Conservation (phyloP, 129 eudicot species). For the Helianthus tuberosus region DNA sequence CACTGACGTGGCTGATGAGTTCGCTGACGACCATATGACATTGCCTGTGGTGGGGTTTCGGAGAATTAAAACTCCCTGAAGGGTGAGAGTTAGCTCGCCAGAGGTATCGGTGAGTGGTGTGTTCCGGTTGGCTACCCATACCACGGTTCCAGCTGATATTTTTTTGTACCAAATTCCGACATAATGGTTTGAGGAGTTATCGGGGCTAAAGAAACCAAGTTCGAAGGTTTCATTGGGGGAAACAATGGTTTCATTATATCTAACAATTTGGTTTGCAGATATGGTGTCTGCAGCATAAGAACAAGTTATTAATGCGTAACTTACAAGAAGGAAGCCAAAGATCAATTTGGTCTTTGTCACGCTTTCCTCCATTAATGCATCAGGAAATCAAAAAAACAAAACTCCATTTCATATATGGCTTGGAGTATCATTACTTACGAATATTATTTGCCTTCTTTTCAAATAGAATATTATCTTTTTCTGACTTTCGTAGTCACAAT, state of each 20-base stretch:
- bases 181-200: conserved; percentile 10
- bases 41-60: background rate
- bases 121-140: conserved; percentile 22
- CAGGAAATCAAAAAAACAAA: no score
- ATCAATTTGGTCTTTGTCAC: background rate
- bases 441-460: no score
- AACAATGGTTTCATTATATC: conserved; percentile 8
- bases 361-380: no score
- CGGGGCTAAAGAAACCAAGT: conserved; percentile 39
- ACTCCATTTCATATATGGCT: no score
- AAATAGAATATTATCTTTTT: no score
- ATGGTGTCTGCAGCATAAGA: background rate
- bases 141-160: background rate
- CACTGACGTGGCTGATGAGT: background rate
- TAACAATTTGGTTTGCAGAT: background rate
- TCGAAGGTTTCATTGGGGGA: conserved; percentile 28
- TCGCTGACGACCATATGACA: background rate
- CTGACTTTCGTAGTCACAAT: no score
- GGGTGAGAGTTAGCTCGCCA: background rate
- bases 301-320: background rate
- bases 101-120: background rate
- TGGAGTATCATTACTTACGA: no score
- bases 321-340: background rate
- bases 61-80: background rate
- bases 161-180: conserved; percentile 23